Percentiles rank a stretch among this genome's conserved stretches.
Evolutionary conservation across 2,329 filamentous ascomycete genomes (phyloP).

Genomic region (Hawksworthiomyces lignivorus): DNA sequence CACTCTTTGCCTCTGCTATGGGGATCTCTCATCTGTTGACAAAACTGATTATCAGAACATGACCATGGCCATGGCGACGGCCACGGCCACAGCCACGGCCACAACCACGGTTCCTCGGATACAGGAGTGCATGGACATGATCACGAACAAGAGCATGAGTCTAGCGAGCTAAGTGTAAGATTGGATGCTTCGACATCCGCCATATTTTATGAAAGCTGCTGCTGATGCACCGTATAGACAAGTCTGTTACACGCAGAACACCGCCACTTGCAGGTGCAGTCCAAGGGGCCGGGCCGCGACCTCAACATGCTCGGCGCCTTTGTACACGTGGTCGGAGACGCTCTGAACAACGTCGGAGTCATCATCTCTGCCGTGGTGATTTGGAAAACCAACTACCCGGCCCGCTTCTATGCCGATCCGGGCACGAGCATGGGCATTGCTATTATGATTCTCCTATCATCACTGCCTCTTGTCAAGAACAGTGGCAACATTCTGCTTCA

Average conservation of each 20-base stretch:
- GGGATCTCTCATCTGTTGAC: background rate
- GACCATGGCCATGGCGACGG: constrained; percentile 23
- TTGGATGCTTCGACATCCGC: too few species aligned
- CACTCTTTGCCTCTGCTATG: too few species aligned
- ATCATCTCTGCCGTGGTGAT: constrained; percentile 63
- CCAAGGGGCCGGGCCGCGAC: constrained; percentile 39
- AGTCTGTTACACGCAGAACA: constrained; percentile 49
- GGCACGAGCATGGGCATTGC: constrained; percentile 61
- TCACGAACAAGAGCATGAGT: constrained; percentile 20
- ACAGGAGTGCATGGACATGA: constrained; percentile 16
- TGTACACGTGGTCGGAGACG: constrained; percentile 64
- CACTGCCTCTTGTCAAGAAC: constrained; percentile 53
- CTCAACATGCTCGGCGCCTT: constrained; percentile 66
- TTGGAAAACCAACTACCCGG: constrained; percentile 52
- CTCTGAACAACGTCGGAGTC: constrained; percentile 69
- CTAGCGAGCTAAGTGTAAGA: too few species aligned
- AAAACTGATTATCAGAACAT: constrained; percentile 6
- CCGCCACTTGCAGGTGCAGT: constrained; percentile 31
- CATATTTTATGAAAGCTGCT: too few species aligned
- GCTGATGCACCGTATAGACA: too few species aligned
- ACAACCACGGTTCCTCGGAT: constrained; percentile 9
- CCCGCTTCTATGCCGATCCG: constrained; percentile 64
- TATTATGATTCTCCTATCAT: constrained; percentile 61
- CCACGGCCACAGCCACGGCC: constrained; percentile 18
- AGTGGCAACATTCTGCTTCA: constrained; percentile 61